Evolutionary conservation across 495 filamentous ascomycete genomes (phyloP).

Genomic region (Aspergillus baeticus): DNA sequence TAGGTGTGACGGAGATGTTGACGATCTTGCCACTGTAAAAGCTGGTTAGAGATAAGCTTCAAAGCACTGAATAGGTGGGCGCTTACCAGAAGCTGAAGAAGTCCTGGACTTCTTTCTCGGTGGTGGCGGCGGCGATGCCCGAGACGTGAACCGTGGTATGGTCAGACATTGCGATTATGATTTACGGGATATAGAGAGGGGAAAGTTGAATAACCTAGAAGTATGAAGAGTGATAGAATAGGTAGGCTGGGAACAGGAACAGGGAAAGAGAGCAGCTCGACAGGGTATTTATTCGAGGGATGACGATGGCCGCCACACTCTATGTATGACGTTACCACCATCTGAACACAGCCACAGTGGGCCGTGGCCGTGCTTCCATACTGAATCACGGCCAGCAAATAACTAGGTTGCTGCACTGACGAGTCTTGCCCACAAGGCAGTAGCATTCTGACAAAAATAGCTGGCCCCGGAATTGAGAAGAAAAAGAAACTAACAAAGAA

Average conservation of each 20-base stretch:
- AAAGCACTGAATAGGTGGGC: background rate
- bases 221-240: background rate
- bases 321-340: slow-evolving; percentile 13
- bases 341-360: slow-evolving; percentile 25
- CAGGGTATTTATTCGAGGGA: slow-evolving; percentile 13
- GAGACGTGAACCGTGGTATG: slow-evolving; percentile 57
- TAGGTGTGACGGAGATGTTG: slow-evolving; percentile 70
- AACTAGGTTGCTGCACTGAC: background rate
- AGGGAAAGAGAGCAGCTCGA: background rate
- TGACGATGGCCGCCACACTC: slow-evolving; percentile 12
- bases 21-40: slow-evolving; percentile 83
- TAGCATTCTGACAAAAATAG: slow-evolving; percentile 17
- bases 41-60: slow-evolving; percentile 15
- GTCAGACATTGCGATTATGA: slow-evolving; percentile 42
- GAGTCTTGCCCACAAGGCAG: slow-evolving; percentile 3
- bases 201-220: background rate
- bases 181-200: background rate
- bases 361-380: background rate
- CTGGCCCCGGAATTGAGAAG: background rate
- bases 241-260: background rate
- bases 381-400: background rate
- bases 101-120: slow-evolving; percentile 86
- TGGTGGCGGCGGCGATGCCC: slow-evolving; percentile 77
- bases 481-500: slow-evolving; percentile 1
- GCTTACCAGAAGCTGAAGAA: slow-evolving; percentile 99